Evolutionary conservation across 768 basidiomycete genomes (phyloP).

Genomic region (Hortiboletus campestris): DNA sequence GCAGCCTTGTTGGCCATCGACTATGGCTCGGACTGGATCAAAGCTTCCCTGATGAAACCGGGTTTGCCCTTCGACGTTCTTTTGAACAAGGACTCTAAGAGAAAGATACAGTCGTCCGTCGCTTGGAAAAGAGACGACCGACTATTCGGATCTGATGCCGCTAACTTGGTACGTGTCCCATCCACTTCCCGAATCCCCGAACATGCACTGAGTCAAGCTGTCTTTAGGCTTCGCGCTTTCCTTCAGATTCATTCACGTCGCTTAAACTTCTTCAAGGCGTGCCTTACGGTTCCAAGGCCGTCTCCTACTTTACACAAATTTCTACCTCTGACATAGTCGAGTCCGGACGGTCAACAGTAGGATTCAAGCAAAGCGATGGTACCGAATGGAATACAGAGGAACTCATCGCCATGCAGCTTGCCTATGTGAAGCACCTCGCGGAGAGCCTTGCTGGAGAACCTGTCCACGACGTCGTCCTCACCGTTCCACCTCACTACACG

Average conservation of each 20-base stretch:
- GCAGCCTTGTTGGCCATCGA: constrained; percentile 92
- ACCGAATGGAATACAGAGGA: constrained; percentile 84
- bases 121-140: constrained; percentile 92
- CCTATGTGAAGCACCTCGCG: constrained; percentile 87
- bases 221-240: constrained; percentile 85
- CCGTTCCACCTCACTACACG: constrained; percentile 87
- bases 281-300: constrained; percentile 55
- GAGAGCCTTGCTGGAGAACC: constrained; percentile 72
- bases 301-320: constrained; percentile 57
- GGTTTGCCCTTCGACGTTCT: constrained; percentile 95
- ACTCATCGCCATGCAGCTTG: constrained; percentile 90
- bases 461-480: constrained; percentile 81
- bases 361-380: constrained; percentile 57
- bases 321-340: constrained; percentile 51
- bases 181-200: not conserved
- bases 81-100: constrained; percentile 94
- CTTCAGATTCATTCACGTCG: constrained; percentile 80
- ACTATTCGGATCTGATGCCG: constrained; percentile 86
- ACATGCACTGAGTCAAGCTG: not conserved
- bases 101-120: constrained; percentile 88
- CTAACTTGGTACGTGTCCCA: constrained; percentile 66
- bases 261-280: constrained; percentile 82
- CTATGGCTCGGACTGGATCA: constrained; percentile 98
- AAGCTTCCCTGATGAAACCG: constrained; percentile 92
- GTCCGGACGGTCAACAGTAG: constrained; percentile 59